Base-by-base conservation (phyloP, 129 eudicot species). In the Centrapalus pauciflorus region DNA sequence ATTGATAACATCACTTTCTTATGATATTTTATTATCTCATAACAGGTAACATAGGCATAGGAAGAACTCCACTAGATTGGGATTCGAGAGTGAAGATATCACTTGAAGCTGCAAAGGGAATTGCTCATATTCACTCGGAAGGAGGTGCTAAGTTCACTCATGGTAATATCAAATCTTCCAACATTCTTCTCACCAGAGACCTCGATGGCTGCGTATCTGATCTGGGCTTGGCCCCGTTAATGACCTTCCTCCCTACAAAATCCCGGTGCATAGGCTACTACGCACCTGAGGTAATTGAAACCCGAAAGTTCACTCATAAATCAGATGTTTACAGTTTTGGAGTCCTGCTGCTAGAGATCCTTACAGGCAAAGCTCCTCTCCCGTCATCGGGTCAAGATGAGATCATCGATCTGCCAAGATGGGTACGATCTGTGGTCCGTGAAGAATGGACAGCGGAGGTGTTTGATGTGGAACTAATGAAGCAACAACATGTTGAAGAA, bases 381-480 rank as follows among this genome's bases (percentile, higher is more conserved):
- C 86, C 72, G 2, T 48, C 79, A 14, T 67, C 86, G 1, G 83
- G 83, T 14, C 83, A 83, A 55, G 87, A 83, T 1, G 90, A 91
- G 28, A 80, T 79, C 25, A 79, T 81, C n/a, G 95, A 88, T 75
- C 73, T 92, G 25, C 96, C 96, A 19, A 70, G 98, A 26, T 92
- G 98, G 97, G 97, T 91, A 5, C 84, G 87, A 69, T 87, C 97
- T 1, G 97, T 91, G 11, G 97, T 91, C 4, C 62, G 96, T 37
- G 97, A 91, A 67, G 97, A 91, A 41, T 91, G 97, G 97, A 91
- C 97, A 0, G 93, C 96, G 0, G 97, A 91, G 61, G 97, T 91
- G 1, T 91, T 91, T 59, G 97, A 91, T 57, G 81, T 61, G 46
- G 96, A 91, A 62, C 72, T 91, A 4, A 77, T 80, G 82, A 84